Percentiles rank a stretch among this genome's conserved stretches.
Conservation (phyloP, 2,329 filamentous ascomycete genomes). For the Leptographium flavum region DNA sequence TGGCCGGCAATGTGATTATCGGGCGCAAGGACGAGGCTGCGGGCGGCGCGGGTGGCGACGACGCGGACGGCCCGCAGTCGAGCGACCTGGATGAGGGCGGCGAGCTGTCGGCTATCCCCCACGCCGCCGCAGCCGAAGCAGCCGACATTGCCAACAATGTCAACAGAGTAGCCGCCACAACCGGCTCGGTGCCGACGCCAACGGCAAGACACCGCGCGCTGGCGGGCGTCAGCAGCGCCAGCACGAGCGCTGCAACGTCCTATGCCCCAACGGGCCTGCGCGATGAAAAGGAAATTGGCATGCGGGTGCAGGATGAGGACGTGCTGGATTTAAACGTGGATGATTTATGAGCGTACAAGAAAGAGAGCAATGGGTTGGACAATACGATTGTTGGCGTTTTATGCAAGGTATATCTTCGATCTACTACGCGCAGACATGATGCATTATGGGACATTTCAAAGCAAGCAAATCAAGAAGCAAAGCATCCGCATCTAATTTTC, state of each 20-base stretch:
- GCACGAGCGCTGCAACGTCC: not conserved
- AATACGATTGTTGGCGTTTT: too few relatives aligned
- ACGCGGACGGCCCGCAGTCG: too few relatives aligned
- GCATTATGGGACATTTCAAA: too few relatives aligned
- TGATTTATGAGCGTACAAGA: not conserved
- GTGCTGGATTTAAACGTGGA: not conserved
- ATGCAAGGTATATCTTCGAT: too few relatives aligned
- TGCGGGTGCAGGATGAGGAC: not conserved
- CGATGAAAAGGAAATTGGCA: not conserved
- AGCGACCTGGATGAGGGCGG: too few relatives aligned
- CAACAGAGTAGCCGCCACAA: not conserved
- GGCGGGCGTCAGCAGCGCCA: not conserved
- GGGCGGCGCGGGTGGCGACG: too few relatives aligned
- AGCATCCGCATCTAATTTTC: too few relatives aligned
- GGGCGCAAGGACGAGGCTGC: conserved; percentile 50
- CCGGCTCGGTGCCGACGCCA: not conserved
- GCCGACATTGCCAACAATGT: not conserved
- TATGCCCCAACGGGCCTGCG: not conserved
- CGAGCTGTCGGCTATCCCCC: too few relatives aligned
- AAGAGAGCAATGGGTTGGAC: too few relatives aligned
- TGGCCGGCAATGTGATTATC: conserved; percentile 66
- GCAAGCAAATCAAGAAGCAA: too few relatives aligned
- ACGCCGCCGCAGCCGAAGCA: not conserved
- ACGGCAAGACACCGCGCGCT: not conserved
- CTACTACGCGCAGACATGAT: too few relatives aligned